phyloP scores from a whole-genome alignment of 2,329 filamentous ascomycete genomes.

The Pseudogymnoascus sp. region DNA sequence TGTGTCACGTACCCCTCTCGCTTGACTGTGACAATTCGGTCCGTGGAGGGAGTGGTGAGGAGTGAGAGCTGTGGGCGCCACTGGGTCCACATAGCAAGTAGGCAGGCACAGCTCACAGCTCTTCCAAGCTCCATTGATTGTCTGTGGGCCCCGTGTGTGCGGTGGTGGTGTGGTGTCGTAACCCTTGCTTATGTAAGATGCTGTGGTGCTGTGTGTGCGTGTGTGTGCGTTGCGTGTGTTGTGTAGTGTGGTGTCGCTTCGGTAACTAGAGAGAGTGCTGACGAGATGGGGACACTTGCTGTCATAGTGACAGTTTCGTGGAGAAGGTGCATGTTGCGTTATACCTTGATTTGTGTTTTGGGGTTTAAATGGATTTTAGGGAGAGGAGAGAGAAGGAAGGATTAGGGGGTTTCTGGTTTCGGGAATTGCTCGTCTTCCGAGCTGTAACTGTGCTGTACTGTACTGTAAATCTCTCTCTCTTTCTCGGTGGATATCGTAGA shows the following conservation, averaged over 20 bases:
- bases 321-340: not conserved
- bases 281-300: not conserved
- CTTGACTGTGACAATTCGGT: not conserved
- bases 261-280: slow-evolving; percentile 9
- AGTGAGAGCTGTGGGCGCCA: not conserved
- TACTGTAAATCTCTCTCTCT: not conserved
- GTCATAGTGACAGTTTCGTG: slow-evolving; percentile 4
- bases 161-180: not conserved
- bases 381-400: too few relatives aligned
- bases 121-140: too few relatives aligned
- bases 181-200: slow-evolving; percentile 4
- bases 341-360: not conserved
- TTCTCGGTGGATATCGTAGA: slow-evolving; percentile 8
- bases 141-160: not conserved
- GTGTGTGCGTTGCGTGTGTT: not conserved
- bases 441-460: not conserved
- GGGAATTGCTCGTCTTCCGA: too few relatives aligned
- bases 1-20: not conserved
- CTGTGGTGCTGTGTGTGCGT: not conserved
- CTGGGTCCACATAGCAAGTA: not conserved
- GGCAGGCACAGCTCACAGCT: too few relatives aligned
- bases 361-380: too few relatives aligned
- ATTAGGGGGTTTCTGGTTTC: too few relatives aligned
- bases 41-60: not conserved
- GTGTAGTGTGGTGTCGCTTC: not conserved